Conservation (phyloP, 257 asterid species). For the Agastache rugosa region DNA sequence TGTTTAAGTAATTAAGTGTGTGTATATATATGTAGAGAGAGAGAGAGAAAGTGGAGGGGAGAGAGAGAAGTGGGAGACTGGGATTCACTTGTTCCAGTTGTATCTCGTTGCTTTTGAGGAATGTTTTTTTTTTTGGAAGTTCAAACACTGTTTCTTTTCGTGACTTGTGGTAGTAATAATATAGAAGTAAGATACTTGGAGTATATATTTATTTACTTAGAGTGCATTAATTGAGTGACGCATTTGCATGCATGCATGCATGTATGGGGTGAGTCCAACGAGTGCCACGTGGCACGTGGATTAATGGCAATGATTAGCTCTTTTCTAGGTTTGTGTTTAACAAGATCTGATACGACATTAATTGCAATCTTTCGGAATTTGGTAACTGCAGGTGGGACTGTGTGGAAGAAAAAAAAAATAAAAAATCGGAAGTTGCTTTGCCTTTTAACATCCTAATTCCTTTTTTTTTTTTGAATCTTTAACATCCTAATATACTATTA, state of each 20-base stretch:
- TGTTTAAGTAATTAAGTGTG: no score
- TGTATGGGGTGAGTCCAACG: slow-evolving; percentile 29
- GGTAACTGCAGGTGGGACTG: slow-evolving; percentile 20
- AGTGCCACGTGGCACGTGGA: slow-evolving; percentile 54
- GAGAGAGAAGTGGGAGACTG: slow-evolving; percentile 43
- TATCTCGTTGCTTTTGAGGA: slow-evolving; percentile 66
- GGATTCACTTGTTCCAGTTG: slow-evolving; percentile 52
- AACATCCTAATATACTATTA: background rate
- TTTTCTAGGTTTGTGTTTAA: slow-evolving; percentile 40
- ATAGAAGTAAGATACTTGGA: slow-evolving; percentile 13
- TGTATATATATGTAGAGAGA: background rate
- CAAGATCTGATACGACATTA: slow-evolving; percentile 37
- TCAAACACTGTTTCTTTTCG: slow-evolving; percentile 43
- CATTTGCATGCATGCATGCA: slow-evolving; percentile 50
- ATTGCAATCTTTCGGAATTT: slow-evolving; percentile 41
- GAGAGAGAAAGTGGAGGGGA: slow-evolving; percentile 19
- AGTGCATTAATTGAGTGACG: slow-evolving; percentile 35
- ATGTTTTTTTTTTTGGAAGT: slow-evolving; percentile 49
- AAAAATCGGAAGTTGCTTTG: background rate
- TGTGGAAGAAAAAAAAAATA: slow-evolving; percentile 1
- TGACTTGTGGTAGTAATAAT: slow-evolving; percentile 39
- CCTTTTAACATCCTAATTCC: background rate
- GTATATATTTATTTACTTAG: background rate
- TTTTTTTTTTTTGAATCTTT: no score
- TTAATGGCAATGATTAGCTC: slow-evolving; percentile 54